phyloP scores from a whole-genome alignment of 2,329 filamentous ascomycete genomes.

The Sarocladiaceae sp. region DNA sequence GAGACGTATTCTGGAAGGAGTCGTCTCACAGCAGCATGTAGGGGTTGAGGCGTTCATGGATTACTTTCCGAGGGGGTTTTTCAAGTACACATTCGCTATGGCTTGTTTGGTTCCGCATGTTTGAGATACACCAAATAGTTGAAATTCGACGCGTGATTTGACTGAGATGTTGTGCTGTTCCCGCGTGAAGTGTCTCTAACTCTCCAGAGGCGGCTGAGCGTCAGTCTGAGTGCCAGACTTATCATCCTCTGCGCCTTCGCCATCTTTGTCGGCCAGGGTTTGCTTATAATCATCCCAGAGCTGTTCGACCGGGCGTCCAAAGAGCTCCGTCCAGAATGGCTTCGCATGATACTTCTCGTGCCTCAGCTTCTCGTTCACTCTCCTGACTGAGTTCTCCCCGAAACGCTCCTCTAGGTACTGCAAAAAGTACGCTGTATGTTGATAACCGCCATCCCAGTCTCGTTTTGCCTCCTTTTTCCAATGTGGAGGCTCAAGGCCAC shows the following conservation, averaged over 20 bases:
- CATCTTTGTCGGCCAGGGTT: conserved; percentile 15
- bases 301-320: conserved; percentile 60
- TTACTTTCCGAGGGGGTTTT: no score
- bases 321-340: conserved; percentile 63
- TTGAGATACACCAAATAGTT: neutral
- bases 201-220: neutral
- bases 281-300: conserved; percentile 71
- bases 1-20: no score
- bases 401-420: conserved; percentile 74
- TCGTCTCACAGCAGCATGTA: no score
- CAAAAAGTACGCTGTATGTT: conserved; percentile 87
- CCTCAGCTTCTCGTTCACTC: conserved; percentile 64
- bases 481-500: conserved; percentile 71
- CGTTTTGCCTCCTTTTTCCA: conserved; percentile 63
- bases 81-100: no score
- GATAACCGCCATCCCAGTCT: conserved; percentile 86
- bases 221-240: neutral
- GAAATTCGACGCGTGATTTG: neutral
- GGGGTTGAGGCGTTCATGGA: no score
- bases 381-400: conserved; percentile 54
- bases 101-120: no score
- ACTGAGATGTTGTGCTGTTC: neutral
- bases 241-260: neutral
- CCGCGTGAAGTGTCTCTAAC: neutral
- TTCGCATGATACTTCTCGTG: conserved; percentile 60